Evolutionary conservation across 73 alveolate genomes (phyloP), one percentile per base, ranked within the genome.

Genomic region (Tetrahymena elliotti): DNA sequence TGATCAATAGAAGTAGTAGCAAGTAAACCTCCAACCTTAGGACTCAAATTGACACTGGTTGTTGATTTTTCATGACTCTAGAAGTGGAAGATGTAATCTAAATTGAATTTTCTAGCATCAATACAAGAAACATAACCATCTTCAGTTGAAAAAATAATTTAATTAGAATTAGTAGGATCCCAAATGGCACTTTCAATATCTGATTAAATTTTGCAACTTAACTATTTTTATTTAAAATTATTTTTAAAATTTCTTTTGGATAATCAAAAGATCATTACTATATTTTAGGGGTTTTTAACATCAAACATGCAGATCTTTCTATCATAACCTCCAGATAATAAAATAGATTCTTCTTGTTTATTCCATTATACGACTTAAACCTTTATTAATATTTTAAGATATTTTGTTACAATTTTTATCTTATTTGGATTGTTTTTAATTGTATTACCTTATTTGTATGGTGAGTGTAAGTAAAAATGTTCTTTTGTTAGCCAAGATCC

Each of bases 1-100:
- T 98, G 99, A 96, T 99, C 99, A 39, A 97, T 93, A 83, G 99
- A 98, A 88, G 98, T 94, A 31, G 99, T 98, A n/a, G 98, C 98
- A 95, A 99, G 95, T 47, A 99, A 54, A 53, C 98, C 97, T 41
- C 98, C 94, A 31, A 96, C 96, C 83, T 97, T 97, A 24, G 99
- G 98, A 95, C 99, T 95, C 96, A 97, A 95, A 34, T 98, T 84
- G 27, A 99, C 97, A 40, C 98, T 95, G 40, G 99, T 96, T 38
- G 98, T 97, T 35, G 98, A 97, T 94, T 97, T 97, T 52, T 98
- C 97, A 93, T 98, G 99, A n/a, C 99, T 99, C 96, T 99, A 95
- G 41, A 97, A 94, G 53, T 97, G 94, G 36, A 97, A 95, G 35
- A 99, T 84, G 13, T 99, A 98, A 10, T 94, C 92, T 35, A 84